A percentile compares a stretch with the other conserved stretches of the same genome.
These are phyloP conservation scores for Dimargaris cristalligena DNA, from an alignment of 192 early-diverging fungal species.

Conservation along the genomic window DNA sequence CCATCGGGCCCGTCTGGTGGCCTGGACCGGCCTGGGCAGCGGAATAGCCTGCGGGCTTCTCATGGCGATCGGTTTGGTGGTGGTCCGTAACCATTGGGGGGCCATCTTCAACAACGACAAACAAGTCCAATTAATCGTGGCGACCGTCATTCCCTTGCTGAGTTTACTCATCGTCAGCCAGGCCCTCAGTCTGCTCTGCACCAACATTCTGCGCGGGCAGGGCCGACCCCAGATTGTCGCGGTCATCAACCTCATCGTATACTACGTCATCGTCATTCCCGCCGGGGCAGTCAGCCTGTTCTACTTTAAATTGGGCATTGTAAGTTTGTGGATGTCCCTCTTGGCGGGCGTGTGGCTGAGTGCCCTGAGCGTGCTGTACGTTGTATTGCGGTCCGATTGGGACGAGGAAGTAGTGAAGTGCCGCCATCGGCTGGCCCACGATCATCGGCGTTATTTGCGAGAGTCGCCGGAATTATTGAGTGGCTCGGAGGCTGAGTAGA, in stretches of 20 bases:
- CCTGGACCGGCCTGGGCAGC: background rate
- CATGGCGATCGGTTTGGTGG: background rate
- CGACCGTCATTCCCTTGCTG: conserved; percentile 1
- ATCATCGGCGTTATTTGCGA: too few species aligned
- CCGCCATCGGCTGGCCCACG: background rate
- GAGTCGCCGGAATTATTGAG: too few species aligned
- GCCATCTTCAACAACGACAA: conserved; percentile 1
- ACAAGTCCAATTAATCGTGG: background rate
- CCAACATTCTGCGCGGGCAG: conserved; percentile 55
- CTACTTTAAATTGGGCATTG: background rate
- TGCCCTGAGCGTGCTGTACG: background rate
- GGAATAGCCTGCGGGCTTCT: background rate
- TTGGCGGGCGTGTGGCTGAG: background rate
- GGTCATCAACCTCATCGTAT: conserved; percentile 34
- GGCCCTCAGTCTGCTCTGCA: background rate
- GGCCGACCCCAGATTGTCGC: conserved; percentile 54
- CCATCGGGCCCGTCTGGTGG: conserved; percentile 16
- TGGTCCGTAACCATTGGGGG: background rate
- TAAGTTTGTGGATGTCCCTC: conserved; percentile 4
- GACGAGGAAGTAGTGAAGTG: background rate
- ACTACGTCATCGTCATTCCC: conserved; percentile 55
- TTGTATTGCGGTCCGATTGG: conserved; percentile 5
- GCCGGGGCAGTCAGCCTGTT: conserved; percentile 36
- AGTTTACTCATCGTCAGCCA: background rate
- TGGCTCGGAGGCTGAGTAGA: too few species aligned